These are phyloP conservation scores for Hydnomerulius pinastri DNA, from an alignment of 768 basidiomycete species.

Conservation along the genomic window DNA sequence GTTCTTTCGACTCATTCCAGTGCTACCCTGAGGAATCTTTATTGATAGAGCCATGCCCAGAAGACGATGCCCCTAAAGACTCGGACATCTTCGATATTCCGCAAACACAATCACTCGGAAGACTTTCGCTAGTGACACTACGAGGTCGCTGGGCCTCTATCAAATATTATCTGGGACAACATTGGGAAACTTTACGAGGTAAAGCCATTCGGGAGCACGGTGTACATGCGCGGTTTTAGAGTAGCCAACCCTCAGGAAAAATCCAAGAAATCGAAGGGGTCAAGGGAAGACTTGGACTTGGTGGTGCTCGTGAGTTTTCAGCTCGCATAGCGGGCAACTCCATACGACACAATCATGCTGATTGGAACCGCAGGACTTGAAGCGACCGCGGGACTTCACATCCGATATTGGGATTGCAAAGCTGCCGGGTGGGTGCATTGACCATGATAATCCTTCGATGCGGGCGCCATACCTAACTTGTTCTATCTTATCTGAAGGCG, in stretches of 20 bases:
- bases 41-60: too few species aligned
- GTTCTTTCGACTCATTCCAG: too few species aligned
- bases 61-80: too few species aligned
- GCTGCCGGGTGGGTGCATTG: conserved; percentile 35
- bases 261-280: conserved; percentile 13
- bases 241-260: conserved; percentile 14
- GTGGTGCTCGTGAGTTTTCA: conserved; percentile 46
- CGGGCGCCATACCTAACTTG: too few species aligned
- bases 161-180: conserved; percentile 21
- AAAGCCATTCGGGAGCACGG: conserved; percentile 50
- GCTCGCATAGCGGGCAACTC: not conserved
- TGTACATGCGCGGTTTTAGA: conserved; percentile 40
- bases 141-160: not conserved
- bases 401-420: conserved; percentile 23
- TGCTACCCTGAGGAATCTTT: too few species aligned
- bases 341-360: not conserved
- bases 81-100: too few species aligned
- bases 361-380: conserved; percentile 32
- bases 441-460: too few species aligned
- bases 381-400: conserved; percentile 28
- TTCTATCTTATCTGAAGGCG: conserved; percentile 17
- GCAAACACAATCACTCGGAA: too few species aligned
- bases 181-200: conserved; percentile 40
- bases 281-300: conserved; percentile 56
- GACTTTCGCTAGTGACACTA: too few species aligned